Conservation (phyloP, 495 filamentous ascomycete genomes). For the Xylaria acuta region DNA sequence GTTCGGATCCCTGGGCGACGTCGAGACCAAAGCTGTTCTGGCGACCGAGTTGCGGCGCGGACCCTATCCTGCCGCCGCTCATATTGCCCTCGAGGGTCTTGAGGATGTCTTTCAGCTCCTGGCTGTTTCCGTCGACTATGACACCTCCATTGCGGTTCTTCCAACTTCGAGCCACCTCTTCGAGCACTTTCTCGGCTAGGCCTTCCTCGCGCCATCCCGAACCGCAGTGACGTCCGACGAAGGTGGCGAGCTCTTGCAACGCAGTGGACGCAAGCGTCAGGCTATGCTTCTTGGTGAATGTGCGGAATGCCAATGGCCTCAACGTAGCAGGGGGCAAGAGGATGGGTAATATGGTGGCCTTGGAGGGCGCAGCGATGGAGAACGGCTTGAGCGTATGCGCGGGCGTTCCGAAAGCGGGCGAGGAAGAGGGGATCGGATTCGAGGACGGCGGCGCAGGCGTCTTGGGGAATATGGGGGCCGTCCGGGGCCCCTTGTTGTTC, state of each 20-base stretch:
- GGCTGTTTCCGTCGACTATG: slow-evolving; percentile 84
- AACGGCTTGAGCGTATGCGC: slow-evolving; percentile 72
- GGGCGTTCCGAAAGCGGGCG: slow-evolving; percentile 86
- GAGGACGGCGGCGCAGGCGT: slow-evolving; percentile 36
- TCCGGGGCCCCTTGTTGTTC: slow-evolving; percentile 36
- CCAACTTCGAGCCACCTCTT: slow-evolving; percentile 90
- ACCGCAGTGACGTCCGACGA: slow-evolving; percentile 92
- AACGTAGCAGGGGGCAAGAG: slow-evolving; percentile 85
- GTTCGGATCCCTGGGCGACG: slow-evolving; percentile 45
- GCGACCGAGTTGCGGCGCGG: slow-evolving; percentile 57
- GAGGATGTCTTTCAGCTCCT: slow-evolving; percentile 78
- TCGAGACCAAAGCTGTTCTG: slow-evolving; percentile 62
- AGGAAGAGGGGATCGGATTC: slow-evolving; percentile 81
- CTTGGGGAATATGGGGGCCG: slow-evolving; percentile 48
- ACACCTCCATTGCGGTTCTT: slow-evolving; percentile 83
- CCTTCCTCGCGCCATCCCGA: slow-evolving; percentile 97
- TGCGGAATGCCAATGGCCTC: slow-evolving; percentile 90
- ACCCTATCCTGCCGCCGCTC: slow-evolving; percentile 73
- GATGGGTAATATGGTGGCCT: slow-evolving; percentile 84
- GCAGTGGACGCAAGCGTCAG: slow-evolving; percentile 90
- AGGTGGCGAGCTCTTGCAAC: slow-evolving; percentile 79
- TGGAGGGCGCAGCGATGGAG: slow-evolving; percentile 57
- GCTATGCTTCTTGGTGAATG: slow-evolving; percentile 97
- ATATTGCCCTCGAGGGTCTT: slow-evolving; percentile 83
- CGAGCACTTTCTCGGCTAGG: slow-evolving; percentile 86